Evolutionary conservation across 305 asterid species (phyloP).

Genomic region (Plantago coronopus): DNA sequence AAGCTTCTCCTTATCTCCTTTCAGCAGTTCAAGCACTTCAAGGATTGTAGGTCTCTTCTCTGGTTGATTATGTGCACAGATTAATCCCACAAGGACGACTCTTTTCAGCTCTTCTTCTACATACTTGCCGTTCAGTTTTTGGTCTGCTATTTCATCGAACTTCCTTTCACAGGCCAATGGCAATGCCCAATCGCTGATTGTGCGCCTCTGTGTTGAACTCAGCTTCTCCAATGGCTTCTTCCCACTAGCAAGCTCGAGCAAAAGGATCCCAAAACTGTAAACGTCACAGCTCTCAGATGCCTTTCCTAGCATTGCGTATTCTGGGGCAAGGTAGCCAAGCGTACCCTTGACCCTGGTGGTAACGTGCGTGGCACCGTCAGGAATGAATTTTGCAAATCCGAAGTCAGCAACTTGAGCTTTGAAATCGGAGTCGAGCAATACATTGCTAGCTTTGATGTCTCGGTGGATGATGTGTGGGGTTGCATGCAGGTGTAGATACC

Average conservation of each 20-base stretch:
- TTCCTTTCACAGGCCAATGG: conserved; percentile 53
- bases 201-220: conserved; percentile 35
- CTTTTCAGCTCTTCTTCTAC: conserved; percentile 62
- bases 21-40: conserved; percentile 59
- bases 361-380: conserved; percentile 79
- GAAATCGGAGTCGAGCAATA: conserved; percentile 60
- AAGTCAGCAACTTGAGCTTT: conserved; percentile 73
- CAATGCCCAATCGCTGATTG: conserved; percentile 66
- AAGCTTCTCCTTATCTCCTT: conserved; percentile 62
- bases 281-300: conserved; percentile 75
- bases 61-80: conserved; percentile 51
- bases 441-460: conserved; percentile 72
- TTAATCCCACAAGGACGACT: conserved; percentile 49
- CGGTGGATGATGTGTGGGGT: conserved; percentile 74
- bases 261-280: conserved; percentile 69
- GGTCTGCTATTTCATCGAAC: conserved; percentile 54
- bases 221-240: conserved; percentile 66
- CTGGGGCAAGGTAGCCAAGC: conserved; percentile 76
- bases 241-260: conserved; percentile 78
- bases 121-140: conserved; percentile 50
- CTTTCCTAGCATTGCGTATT: conserved; percentile 66
- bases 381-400: conserved; percentile 66
- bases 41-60: conserved; percentile 69
- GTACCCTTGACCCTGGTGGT: conserved; percentile 71
- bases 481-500: conserved; percentile 67